Evolutionary conservation across 495 filamentous ascomycete genomes (phyloP).

Genomic region (Pseudomonodictys pantanalensis): DNA sequence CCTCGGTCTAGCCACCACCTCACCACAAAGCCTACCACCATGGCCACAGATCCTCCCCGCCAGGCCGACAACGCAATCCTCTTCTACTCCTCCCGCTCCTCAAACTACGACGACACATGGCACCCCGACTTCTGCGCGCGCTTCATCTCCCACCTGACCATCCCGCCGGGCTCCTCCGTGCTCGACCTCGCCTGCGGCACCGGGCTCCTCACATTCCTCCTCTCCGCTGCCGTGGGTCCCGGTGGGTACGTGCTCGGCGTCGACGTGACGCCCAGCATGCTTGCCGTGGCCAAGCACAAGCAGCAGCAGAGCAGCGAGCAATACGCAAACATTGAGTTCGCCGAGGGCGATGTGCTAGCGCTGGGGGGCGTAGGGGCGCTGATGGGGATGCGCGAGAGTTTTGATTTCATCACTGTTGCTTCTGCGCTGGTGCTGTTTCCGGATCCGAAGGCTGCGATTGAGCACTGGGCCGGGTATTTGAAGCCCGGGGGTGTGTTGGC

Average conservation of each 20-base stretch:
- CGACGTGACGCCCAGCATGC: conserved; percentile 45
- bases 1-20: background rate
- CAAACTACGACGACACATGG: conserved; percentile 32
- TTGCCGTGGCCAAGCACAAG: conserved; percentile 38
- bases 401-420: conserved; percentile 43
- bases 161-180: conserved; percentile 38
- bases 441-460: conserved; percentile 37
- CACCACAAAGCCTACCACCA: background rate
- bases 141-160: conserved; percentile 9
- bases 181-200: conserved; percentile 50
- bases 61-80: conserved; percentile 27
- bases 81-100: conserved; percentile 26
- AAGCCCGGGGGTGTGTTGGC: conserved; percentile 40
- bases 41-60: background rate
- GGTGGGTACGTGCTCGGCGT: conserved; percentile 44
- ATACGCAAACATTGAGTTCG: conserved; percentile 36
- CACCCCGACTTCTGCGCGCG: conserved; percentile 31
- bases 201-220: conserved; percentile 43
- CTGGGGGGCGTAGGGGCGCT: conserved; percentile 32
- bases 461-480: conserved; percentile 40
- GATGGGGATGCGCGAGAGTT: conserved; percentile 30
- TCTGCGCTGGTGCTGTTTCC: conserved; percentile 42
- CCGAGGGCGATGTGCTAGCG: conserved; percentile 42
- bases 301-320: conserved; percentile 21
- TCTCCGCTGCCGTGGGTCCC: conserved; percentile 37